Evolutionary conservation across 495 filamentous ascomycete species (phyloP).

Genomic region (Poronia punctata): DNA sequence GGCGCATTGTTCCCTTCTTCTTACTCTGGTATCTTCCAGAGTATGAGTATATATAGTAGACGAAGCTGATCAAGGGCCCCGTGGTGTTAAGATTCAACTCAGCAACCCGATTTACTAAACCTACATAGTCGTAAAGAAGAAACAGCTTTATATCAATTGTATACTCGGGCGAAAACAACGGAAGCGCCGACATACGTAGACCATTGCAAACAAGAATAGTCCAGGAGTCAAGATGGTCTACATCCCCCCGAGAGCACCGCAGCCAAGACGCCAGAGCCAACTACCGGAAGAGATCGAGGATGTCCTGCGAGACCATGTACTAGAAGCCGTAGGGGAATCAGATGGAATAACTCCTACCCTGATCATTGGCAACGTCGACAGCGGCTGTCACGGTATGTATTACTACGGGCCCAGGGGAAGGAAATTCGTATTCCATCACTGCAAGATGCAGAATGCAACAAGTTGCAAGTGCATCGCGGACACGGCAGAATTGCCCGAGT

Average conservation of each 20-base stretch:
- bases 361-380: slow-evolving; percentile 7
- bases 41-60: no score
- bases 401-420: not conserved
- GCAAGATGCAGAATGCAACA: not conserved
- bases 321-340: slow-evolving; percentile 1
- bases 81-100: no score
- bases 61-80: no score
- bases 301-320: slow-evolving; percentile 1
- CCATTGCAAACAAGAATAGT: no score
- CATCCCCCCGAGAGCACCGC: not conserved
- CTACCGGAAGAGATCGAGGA: slow-evolving; percentile 5
- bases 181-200: no score
- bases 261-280: not conserved
- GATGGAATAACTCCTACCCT: slow-evolving; percentile 4
- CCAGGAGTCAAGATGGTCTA: no score
- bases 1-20: no score
- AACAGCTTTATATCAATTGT: no score
- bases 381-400: slow-evolving; percentile 9
- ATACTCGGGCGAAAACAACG: no score
- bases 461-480: slow-evolving; percentile 5
- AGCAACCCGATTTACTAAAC: no score
- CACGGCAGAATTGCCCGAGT: not conserved
- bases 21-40: no score
- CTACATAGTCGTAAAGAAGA: no score
- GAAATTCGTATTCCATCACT: slow-evolving; percentile 13